These are phyloP conservation scores for Ramularia endophylla DNA, from an alignment of 2,329 filamentous ascomycete genomes.

Conservation along the genomic window DNA sequence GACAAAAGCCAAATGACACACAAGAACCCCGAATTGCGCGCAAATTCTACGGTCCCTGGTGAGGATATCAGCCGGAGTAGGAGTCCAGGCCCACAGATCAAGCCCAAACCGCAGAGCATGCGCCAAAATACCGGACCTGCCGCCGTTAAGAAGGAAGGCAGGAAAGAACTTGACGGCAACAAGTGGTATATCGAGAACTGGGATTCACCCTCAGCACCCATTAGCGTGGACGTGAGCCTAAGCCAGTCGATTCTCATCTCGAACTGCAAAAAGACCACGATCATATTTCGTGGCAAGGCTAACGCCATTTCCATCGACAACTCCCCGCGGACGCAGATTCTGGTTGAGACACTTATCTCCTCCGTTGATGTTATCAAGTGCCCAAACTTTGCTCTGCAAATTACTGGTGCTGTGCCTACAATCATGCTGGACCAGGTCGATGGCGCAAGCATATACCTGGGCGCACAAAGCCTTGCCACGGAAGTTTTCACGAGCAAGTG, in stretches of 20 bases:
- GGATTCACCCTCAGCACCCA: slow-evolving; percentile 64
- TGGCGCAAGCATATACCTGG: slow-evolving; percentile 79
- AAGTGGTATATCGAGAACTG: slow-evolving; percentile 98
- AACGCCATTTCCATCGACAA: slow-evolving; percentile 98
- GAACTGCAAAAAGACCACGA: slow-evolving; percentile 82
- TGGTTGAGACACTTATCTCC: slow-evolving; percentile 84
- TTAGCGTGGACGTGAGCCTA: slow-evolving; percentile 76
- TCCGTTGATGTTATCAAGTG: slow-evolving; percentile 95
- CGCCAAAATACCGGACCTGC: slow-evolving; percentile 35
- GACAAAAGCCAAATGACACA: slow-evolving; percentile 97
- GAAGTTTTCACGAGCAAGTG: slow-evolving; percentile 90
- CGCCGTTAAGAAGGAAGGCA: slow-evolving; percentile 25
- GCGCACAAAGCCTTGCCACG: slow-evolving; percentile 68
- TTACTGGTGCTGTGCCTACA: slow-evolving; percentile 78
- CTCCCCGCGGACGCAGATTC: slow-evolving; percentile 72
- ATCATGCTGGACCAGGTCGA: slow-evolving; percentile 91
- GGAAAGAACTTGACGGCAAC: slow-evolving; percentile 55
- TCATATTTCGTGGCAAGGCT: slow-evolving; percentile 86
- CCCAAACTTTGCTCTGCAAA: slow-evolving; percentile 78
- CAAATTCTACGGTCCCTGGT: slow-evolving; percentile 62
- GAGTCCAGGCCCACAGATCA: slow-evolving; percentile 78
- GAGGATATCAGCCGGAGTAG: slow-evolving; percentile 58
- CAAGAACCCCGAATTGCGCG: slow-evolving; percentile 86
- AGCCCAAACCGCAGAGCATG: slow-evolving; percentile 46
- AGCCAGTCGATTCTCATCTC: slow-evolving; percentile 88